phyloP scores from a whole-genome alignment of 1,139 yeast genomes.

The Scheffersomyces titani region DNA sequence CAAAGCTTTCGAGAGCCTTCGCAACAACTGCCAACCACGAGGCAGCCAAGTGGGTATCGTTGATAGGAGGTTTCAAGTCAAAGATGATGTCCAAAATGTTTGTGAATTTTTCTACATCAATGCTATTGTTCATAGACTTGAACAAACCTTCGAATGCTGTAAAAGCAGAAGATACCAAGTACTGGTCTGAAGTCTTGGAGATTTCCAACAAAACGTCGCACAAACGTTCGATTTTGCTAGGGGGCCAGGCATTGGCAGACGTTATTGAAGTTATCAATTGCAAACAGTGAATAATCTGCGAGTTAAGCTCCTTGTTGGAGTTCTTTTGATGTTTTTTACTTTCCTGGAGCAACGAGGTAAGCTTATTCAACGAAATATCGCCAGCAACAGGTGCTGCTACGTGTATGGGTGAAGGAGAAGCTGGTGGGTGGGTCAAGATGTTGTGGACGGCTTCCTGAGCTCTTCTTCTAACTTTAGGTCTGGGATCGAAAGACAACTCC shows the following conservation, averaged over 20 bases:
- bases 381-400: slow-evolving; percentile 73
- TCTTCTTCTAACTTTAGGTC: slow-evolving; percentile 96
- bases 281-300: slow-evolving; percentile 71
- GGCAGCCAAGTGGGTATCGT: slow-evolving; percentile 85
- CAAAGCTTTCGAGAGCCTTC: slow-evolving; percentile 74
- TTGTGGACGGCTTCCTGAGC: slow-evolving; percentile 81
- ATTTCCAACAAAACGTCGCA: slow-evolving; percentile 77
- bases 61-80: slow-evolving; percentile 76
- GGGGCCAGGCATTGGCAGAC: slow-evolving; percentile 81
- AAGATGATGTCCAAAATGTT: slow-evolving; percentile 70
- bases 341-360: slow-evolving; percentile 44
- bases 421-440: slow-evolving; percentile 69
- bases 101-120: slow-evolving; percentile 62
- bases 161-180: slow-evolving; percentile 76
- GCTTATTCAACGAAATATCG: slow-evolving; percentile 61
- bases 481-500: slow-evolving; percentile 78
- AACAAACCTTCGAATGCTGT: slow-evolving; percentile 84
- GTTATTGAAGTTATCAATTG: slow-evolving; percentile 74
- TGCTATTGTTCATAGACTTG: slow-evolving; percentile 67
- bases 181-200: slow-evolving; percentile 84
- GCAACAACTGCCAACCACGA: slow-evolving; percentile 96
- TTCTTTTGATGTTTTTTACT: slow-evolving; percentile 32
- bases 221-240: slow-evolving; percentile 63
- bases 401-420: slow-evolving; percentile 79
- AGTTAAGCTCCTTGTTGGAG: slow-evolving; percentile 47